Evolutionary conservation across 768 basidiomycete species (phyloP), one percentile per base, ranked within the genome.

Genomic region (Panellus pusillus): DNA sequence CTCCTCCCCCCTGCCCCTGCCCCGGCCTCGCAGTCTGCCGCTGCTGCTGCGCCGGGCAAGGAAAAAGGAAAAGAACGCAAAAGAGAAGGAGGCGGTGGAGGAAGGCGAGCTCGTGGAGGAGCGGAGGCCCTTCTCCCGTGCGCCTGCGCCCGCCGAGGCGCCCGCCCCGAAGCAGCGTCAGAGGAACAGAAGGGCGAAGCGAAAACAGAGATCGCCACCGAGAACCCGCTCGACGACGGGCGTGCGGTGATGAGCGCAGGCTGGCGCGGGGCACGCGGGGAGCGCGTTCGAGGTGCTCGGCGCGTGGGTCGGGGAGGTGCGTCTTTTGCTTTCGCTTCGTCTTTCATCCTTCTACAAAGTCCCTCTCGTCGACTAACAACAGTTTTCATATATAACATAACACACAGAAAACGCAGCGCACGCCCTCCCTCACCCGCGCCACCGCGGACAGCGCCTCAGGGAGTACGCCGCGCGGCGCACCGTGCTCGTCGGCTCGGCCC

Each of bases 201-300:
- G n/a, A 62, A 64, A 39, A 61, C 57, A 14, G 65, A 63, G 13
- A 37, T 37, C 19, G 57, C 2, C n/a, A n/a, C n/a, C 58, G 67
- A 68, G 47, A 68, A 69, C 60, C 61, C 72, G 8, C 77, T 78
- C 36, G 81, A 86, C 54, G 86, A 87, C 61, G 84, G 84, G 24
- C 68, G 84, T 42, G 73, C 77, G 9, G 68, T 87, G 60, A 71
- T 78, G n/a, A 87, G 86, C 66, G 84, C 81, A 9, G 81, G 81
- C 0, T 89, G 89, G 88, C n/a, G 82, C 79, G 58, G 83, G 84
- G 2, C 89, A 90, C 58, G 88, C 89, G 56, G 89, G 89, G 20
- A 83, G 84, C 61, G 87, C 84, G 20, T 78, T 89, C 61, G 89
- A 89, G 72, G 78, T 91, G 48, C 66, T 90, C 15, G 74, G 72